Evolutionary conservation across 1,139 yeast species (phyloP).

Genomic region (Candida smagusa): DNA sequence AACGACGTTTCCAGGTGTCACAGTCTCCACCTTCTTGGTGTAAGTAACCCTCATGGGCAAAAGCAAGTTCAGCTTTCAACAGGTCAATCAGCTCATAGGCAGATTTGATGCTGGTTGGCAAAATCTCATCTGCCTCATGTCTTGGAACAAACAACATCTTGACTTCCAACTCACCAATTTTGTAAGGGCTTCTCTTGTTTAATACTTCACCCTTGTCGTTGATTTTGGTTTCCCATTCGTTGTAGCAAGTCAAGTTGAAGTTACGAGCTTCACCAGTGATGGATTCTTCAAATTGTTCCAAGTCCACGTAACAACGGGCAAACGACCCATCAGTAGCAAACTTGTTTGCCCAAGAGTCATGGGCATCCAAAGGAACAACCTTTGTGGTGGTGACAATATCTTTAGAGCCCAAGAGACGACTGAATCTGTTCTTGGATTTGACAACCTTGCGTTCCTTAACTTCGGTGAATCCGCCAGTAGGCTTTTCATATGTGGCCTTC

Average conservation of each 20-base stretch:
- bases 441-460: slow-evolving; percentile 52
- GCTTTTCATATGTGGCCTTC: slow-evolving; percentile 59
- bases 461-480: slow-evolving; percentile 53
- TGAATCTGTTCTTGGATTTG: slow-evolving; percentile 42
- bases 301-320: slow-evolving; percentile 68
- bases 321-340: slow-evolving; percentile 87
- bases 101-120: slow-evolving; percentile 63
- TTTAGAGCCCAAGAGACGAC: slow-evolving; percentile 49
- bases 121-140: slow-evolving; percentile 49
- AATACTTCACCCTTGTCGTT: slow-evolving; percentile 26
- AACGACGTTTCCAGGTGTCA: slow-evolving; percentile 58
- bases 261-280: slow-evolving; percentile 52
- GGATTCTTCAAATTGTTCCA: slow-evolving; percentile 55
- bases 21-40: slow-evolving; percentile 83
- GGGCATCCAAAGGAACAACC: slow-evolving; percentile 47
- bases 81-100: slow-evolving; percentile 55
- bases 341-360: slow-evolving; percentile 54
- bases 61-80: slow-evolving; percentile 35
- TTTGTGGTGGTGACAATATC: slow-evolving; percentile 52
- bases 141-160: slow-evolving; percentile 73
- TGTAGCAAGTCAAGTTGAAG: slow-evolving; percentile 61
- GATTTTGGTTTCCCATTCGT: slow-evolving; percentile 69
- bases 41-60: slow-evolving; percentile 56
- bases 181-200: slow-evolving; percentile 49
- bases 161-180: slow-evolving; percentile 65